Base-by-base conservation (phyloP, 2,329 filamentous ascomycete genomes). In the Microdochium bolleyi region DNA sequence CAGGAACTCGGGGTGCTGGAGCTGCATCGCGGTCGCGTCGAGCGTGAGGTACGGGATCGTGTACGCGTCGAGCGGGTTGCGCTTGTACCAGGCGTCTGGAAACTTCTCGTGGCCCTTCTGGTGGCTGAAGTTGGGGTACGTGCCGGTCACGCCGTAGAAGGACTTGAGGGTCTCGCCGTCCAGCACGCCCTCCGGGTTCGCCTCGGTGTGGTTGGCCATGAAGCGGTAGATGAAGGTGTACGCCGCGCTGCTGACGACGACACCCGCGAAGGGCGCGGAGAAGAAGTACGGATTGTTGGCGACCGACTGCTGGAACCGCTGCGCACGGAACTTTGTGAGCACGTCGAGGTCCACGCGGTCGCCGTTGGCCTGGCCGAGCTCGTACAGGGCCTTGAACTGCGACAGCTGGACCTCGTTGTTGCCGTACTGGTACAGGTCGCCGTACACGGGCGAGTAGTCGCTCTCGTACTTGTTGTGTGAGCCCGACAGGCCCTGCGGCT, bases 91-190 rank as follows among this genome's bases (percentile, higher is more conserved):
- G 58, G 74, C 70, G 37, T 71, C 62, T 2, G 73, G 72, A 53
- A 75, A 71, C 7, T 63, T 60, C 57, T 75, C 72, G 46, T 67
- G 53, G 25, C 69, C 71, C 9, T 65, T 62, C 55, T 68, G 64
- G 10, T 72, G 55, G 24, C 70, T 68, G 27, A 67, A 64, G n/a
- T 53, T 54, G 2, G 68, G 70, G 52, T 66, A 59, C 38, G 69
- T 67, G 25, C 62, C 64, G 11, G 67, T 68, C 54, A 70, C 66
- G 44, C 51, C 51, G 37, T 52, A 19, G n/a, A 30, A 55, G 30
- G 34, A 51, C 51, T 37, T 55, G 48, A 24, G 48, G 38, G 49
- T 51, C 53, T 51, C 49, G 30, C 14, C 51, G 50, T 57, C 57
- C 3, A 67, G 56, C 3, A 60, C 49, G 9, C 64, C 64, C 21